A percentile compares a stretch with the other conserved stretches of the same genome.
Conservation (phyloP, 768 basidiomycete genomes). For the Termitomyces sp. region DNA sequence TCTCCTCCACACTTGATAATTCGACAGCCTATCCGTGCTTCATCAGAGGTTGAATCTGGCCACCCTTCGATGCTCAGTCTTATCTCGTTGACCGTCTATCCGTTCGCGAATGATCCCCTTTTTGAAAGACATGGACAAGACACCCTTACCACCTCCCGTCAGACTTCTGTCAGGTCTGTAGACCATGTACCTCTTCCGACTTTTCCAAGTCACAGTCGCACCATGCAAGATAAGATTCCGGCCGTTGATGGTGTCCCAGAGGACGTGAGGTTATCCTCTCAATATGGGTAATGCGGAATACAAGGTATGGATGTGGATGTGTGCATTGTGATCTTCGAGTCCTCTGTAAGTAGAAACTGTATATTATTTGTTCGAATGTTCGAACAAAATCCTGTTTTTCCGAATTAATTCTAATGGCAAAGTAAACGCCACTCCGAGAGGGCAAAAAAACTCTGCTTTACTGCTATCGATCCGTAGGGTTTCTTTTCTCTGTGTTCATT, state of each 20-base stretch:
- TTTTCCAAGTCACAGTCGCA: constrained; percentile 15
- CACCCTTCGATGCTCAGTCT: constrained; percentile 17
- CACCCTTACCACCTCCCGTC: constrained; percentile 9
- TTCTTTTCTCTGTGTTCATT: not conserved
- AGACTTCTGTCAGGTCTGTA: not conserved
- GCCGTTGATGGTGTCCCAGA: not conserved
- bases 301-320: not conserved
- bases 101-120: constrained; percentile 10
- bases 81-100: constrained; percentile 20
- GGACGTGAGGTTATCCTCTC: not conserved
- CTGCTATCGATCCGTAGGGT: not conserved
- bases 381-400: not conserved
- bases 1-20: constrained; percentile 2
- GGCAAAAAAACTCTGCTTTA: too few species aligned
- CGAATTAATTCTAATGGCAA: too few species aligned
- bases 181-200: constrained; percentile 14
- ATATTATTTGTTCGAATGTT: not conserved
- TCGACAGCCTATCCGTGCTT: constrained; percentile 21
- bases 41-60: constrained; percentile 26
- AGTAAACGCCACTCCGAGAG: too few species aligned
- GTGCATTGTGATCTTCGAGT: not conserved
- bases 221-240: not conserved
- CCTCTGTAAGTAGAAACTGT: not conserved
- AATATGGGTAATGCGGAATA: not conserved
- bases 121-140: constrained; percentile 3